Evolutionary conservation across 345 rosid species (phyloP), one percentile per base, ranked within the genome.

Genomic region (Punica granatum): DNA sequence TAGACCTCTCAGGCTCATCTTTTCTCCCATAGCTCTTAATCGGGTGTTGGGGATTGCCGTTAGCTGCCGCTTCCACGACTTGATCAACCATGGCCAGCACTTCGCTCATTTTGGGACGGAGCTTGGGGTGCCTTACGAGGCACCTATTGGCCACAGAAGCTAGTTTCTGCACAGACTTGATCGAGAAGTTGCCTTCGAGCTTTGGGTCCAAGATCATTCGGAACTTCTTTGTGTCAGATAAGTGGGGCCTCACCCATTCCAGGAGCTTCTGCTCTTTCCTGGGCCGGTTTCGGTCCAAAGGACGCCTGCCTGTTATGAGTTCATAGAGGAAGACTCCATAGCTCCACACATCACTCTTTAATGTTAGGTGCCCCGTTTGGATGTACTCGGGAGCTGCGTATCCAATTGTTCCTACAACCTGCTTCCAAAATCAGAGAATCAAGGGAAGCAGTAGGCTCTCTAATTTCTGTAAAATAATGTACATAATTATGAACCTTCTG

Each of bases 321-420:
- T 94, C 96, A 4, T 89, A 94, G 0, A 89, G 84, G 74, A 90
- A 94, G 59, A 94, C 81, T 66, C 99, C 97, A 8, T 85, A 94
- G 77, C 96, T 80, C 97, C 96, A 94, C 16, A 90, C 92, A 48
- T 90, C 97, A 68, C 86, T 90, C 64, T 88, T 94, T 21, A 84
- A 66, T 4, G 99, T 89, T 48, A 94, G 91, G 43, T 82, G 95
- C 34, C 99, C 96, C 0, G 97, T 94, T 72, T 83, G 92, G 42
- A 90, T 76, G 76, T 90, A 90, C 69, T 90, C 99, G 0, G 97
- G 97, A 1, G 97, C 99, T 70, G 97, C 96, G 71, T 94, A 94
- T 61, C 99, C 99, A 21, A 90, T 89, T 8, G 97, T 94, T 63
- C 97, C 97, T 12, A 89, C 99, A 34, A 89, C 89, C 98, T 88